A percentile compares a stretch with the other conserved stretches of the same genome.
Conservation (phyloP, 257 asterid genomes). For the Voacanga thouarsii region DNA sequence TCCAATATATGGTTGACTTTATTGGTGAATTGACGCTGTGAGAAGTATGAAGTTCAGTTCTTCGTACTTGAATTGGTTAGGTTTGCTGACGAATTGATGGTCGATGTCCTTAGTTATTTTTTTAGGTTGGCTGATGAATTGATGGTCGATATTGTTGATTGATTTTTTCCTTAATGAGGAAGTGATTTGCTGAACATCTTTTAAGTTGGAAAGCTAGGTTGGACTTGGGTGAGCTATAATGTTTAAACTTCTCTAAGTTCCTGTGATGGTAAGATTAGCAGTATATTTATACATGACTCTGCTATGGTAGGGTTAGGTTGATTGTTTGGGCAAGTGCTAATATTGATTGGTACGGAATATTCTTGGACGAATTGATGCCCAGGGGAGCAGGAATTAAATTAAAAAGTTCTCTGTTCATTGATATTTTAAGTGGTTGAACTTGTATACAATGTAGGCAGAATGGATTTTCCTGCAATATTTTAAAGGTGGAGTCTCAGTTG, state of each 20-base stretch:
- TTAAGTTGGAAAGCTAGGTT: background rate
- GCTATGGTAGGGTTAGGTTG: background rate
- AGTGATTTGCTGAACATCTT: background rate
- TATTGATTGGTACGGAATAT: background rate
- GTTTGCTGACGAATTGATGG: background rate
- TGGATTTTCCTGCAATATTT: background rate
- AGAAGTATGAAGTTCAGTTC: background rate
- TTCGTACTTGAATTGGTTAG: background rate
- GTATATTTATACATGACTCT: background rate
- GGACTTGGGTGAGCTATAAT: background rate
- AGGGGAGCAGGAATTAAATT: background rate
- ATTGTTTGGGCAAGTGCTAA: background rate
- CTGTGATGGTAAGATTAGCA: background rate
- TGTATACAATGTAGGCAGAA: background rate
- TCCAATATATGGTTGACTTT: too few relatives aligned
- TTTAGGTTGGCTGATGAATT: background rate
- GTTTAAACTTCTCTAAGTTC: background rate
- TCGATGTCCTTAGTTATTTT: slow-evolving; percentile 4
- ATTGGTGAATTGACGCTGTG: background rate
- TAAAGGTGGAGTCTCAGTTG: background rate
- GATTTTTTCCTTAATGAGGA: background rate
- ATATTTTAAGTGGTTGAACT: background rate
- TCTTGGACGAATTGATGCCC: background rate
- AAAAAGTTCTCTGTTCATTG: background rate
- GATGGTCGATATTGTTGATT: slow-evolving; percentile 2